Conservation (phyloP, 2,329 filamentous ascomycete species). For the Colletotrichum sp. region DNA sequence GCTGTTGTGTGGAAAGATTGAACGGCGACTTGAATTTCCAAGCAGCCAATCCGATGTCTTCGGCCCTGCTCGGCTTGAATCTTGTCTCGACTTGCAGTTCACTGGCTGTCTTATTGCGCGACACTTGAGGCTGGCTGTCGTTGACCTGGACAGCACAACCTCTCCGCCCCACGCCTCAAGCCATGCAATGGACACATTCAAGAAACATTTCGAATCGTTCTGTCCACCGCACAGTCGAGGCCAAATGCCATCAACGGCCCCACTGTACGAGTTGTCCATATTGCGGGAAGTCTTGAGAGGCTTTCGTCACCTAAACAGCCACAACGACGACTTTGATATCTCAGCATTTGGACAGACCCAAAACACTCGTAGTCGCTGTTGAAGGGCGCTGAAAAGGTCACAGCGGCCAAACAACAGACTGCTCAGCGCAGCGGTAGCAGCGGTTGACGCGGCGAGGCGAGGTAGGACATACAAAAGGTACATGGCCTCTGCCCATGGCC, state of each 20-base stretch:
- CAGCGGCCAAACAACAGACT: not conserved
- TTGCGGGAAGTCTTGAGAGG: not conserved
- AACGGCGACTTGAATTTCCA: not conserved
- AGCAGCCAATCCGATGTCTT: not conserved
- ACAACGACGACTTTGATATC: not conserved
- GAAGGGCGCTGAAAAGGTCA: not conserved
- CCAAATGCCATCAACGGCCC: not conserved
- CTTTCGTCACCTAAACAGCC: not conserved
- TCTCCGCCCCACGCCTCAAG: not conserved
- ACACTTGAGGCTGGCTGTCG: not conserved
- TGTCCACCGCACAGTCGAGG: not conserved
- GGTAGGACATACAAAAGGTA: not conserved
- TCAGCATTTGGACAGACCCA: not conserved
- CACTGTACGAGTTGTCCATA: not conserved
- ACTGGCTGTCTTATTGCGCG: not conserved
- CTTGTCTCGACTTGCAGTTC: not conserved
- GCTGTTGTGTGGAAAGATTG: not conserved
- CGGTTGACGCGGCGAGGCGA: slow-evolving; percentile 2
- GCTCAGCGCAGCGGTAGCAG: not conserved
- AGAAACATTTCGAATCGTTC: not conserved
- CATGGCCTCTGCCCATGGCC: not conserved
- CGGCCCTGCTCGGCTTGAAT: not conserved
- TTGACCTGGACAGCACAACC: not conserved
- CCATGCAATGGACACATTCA: not conserved
- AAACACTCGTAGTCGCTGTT: not conserved